Conservation (phyloP, 2,329 filamentous ascomycete species). For the Sarocladiaceae sp. region DNA sequence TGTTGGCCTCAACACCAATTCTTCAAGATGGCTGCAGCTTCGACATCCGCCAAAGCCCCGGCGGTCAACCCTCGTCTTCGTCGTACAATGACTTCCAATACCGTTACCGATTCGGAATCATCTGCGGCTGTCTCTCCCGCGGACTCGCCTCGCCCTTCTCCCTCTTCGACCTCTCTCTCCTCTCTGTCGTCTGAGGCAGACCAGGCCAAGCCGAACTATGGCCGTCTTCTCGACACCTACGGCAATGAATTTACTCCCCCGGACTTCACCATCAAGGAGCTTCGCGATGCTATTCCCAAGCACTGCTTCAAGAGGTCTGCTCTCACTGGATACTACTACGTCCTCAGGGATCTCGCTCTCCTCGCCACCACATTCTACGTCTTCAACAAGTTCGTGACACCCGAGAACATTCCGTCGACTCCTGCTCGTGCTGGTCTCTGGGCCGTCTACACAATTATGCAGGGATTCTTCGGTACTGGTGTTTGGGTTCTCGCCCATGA, state of each 20-base stretch:
- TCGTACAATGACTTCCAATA: slow-evolving; percentile 44
- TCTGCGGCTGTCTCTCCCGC: slow-evolving; percentile 54
- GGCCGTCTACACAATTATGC: slow-evolving; percentile 68
- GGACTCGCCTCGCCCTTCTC: slow-evolving; percentile 56
- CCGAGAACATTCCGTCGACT: slow-evolving; percentile 71
- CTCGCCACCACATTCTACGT: slow-evolving; percentile 77
- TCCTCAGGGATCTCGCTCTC: slow-evolving; percentile 72
- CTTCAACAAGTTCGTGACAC: slow-evolving; percentile 86
- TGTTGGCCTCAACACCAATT: background rate
- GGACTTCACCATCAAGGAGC: slow-evolving; percentile 96
- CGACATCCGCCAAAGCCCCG: slow-evolving; percentile 36
- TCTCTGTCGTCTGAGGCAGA: slow-evolving; percentile 67
- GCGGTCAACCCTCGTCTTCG: slow-evolving; percentile 39
- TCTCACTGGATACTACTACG: slow-evolving; percentile 71
- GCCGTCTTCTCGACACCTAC: slow-evolving; percentile 81
- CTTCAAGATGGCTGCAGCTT: slow-evolving; percentile 41
- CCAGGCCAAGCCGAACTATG: slow-evolving; percentile 41
- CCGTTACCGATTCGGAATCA: slow-evolving; percentile 47
- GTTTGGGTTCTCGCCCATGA: slow-evolving; percentile 97
- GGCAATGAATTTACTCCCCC: slow-evolving; percentile 93
- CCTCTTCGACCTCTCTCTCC: slow-evolving; percentile 89
- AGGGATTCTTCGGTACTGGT: slow-evolving; percentile 91
- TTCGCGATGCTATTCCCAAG: slow-evolving; percentile 93
- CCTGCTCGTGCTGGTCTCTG: slow-evolving; percentile 61
- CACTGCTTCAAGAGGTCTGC: slow-evolving; percentile 94